These are phyloP conservation scores for Leptomonas pyrrhocoris DNA, from an alignment of 208 protist genomes.

Conservation along the genomic window DNA sequence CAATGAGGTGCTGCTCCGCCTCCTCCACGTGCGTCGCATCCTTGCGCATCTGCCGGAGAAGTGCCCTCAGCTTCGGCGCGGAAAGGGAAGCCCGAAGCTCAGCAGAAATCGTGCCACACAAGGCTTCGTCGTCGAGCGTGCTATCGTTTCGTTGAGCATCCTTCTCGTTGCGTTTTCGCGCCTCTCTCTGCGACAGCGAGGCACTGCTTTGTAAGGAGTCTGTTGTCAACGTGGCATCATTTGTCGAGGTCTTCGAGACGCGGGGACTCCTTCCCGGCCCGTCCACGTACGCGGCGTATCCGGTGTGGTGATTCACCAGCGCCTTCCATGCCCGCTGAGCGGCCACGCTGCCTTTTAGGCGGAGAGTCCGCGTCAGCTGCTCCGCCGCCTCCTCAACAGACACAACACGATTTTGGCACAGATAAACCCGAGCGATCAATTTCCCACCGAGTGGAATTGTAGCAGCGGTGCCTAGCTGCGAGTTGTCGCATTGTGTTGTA, in stretches of 20 bases:
- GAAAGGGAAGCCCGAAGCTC: conserved; percentile 75
- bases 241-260: neutral
- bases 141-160: neutral
- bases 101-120: conserved; percentile 44
- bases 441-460: neutral
- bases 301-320: conserved; percentile 39
- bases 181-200: neutral
- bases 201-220: too few species aligned
- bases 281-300: conserved; percentile 38
- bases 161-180: neutral
- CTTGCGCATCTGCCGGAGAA: conserved; percentile 71
- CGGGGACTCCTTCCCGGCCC: neutral
- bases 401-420: conserved; percentile 28
- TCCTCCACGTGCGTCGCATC: conserved; percentile 49
- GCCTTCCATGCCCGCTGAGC: conserved; percentile 36
- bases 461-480: neutral
- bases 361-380: conserved; percentile 22
- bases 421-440: conserved; percentile 39
- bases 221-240: too few species aligned
- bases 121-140: neutral
- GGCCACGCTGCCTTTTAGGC: conserved; percentile 13
- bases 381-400: conserved; percentile 42
- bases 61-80: conserved; percentile 42
- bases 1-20: conserved; percentile 51
- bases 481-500: neutral